Base-by-base conservation (phyloP, 257 asterid genomes). In the Primulina huaijiensis region DNA sequence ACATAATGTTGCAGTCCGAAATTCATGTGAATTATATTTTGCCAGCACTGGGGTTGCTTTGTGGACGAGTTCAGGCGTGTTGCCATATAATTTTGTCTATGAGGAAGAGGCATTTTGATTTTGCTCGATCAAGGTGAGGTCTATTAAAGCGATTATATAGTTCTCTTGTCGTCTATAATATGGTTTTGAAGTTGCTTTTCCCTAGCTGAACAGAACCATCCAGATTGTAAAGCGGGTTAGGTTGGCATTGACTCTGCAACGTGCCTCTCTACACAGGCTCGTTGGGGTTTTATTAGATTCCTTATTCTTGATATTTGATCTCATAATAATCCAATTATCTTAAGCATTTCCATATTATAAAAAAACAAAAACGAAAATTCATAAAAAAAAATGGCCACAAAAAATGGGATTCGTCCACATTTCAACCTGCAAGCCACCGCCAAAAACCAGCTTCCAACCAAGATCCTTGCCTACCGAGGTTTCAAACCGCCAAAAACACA, bases 371-470 rank as follows among this genome's bases (percentile, higher is more conserved):
- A 38, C 9, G 9, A 35, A 2, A 38, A 2, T 0, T 53, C 35
- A n/a, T 2, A 3, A 29, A 60, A 71, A 25, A 25, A 27, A 77
- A 82, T 84, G 87, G 85, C 87, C 60, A 29, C 83, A 56, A 67
- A 35, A 8, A 55, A 35, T 67, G 67, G 70, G 11, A 52, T 71
- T 10, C 77, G 62, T 38, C 78, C 58, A 33, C 77, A 72, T 33
- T 68, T 55, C 60, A 20, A 63, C 62, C 77, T 63, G 82, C 65
- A 65, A 70, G 52, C 73, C 69, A n/a, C 62, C 61, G 33, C n/a
- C 52, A 50, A 67, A 65, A 40, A 64, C 33, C 65, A 53, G 12
- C 14, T 19, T 2, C 60, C 74, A 9, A 57, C 3, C 34, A 30
- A 30, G 34, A 30, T 30, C 3, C 34, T 30, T 30, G 34, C 34